Evolutionary conservation across 768 basidiomycete genomes (phyloP).

Genomic region (Crucibulum laeve): DNA sequence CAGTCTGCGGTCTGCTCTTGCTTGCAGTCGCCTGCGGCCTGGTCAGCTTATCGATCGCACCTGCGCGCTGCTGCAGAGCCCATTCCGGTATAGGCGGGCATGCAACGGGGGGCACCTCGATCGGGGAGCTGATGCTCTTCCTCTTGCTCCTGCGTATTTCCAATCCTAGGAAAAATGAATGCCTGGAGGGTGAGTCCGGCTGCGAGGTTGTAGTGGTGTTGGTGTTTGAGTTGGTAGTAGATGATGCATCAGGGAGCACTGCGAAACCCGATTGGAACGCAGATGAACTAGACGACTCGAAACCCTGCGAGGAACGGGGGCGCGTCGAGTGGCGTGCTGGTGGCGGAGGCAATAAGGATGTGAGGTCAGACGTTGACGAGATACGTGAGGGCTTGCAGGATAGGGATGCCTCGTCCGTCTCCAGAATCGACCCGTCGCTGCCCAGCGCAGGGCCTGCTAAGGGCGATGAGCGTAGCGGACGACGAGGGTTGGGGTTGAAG

Average conservation of each 20-base stretch:
- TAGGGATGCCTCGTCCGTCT: conserved; percentile 2
- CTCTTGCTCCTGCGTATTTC: neutral
- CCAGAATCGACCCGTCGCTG: conserved; percentile 11
- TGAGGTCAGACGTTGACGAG: conserved; percentile 15
- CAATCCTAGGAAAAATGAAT: neutral
- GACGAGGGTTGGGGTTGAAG: conserved; percentile 11
- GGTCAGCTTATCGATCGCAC: neutral
- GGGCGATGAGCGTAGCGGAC: conserved; percentile 37
- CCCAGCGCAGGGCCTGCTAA: conserved; percentile 33
- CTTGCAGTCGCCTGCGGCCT: no score
- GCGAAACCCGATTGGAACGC: neutral
- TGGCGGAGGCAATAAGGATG: conserved; percentile 1
- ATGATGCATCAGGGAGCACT: neutral
- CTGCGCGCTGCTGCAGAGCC: neutral
- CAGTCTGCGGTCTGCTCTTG: no score
- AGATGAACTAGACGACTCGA: neutral
- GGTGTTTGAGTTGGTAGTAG: neutral
- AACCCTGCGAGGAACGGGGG: conserved; percentile 2
- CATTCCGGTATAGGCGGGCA: conserved; percentile 1
- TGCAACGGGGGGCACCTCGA: neutral
- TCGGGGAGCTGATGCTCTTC: neutral
- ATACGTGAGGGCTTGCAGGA: conserved; percentile 3
- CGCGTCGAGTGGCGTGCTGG: conserved; percentile 3
- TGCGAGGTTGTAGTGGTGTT: neutral
- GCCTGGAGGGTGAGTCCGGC: neutral